These are phyloP conservation scores for Syncephalis fuscata DNA, from an alignment of 371 early-diverging fungal genomes.

Conservation along the genomic window DNA sequence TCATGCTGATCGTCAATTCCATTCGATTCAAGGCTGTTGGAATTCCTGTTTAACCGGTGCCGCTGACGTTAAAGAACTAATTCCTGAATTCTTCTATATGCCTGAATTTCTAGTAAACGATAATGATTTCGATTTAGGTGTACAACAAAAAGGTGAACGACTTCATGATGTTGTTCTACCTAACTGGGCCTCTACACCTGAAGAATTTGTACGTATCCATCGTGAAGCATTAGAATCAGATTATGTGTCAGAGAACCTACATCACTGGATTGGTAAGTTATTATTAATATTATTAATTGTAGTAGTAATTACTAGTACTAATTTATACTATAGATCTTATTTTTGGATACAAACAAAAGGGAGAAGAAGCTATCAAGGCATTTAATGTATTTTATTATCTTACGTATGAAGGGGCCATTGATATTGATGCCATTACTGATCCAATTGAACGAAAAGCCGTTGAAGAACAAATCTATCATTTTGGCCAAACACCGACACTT, in stretches of 20 bases:
- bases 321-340: slow-evolving; percentile 33
- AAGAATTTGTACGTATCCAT: slow-evolving; percentile 48
- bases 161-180: slow-evolving; percentile 36
- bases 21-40: slow-evolving; percentile 19
- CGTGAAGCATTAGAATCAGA: slow-evolving; percentile 62
- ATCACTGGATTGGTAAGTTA: slow-evolving; percentile 46
- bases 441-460: slow-evolving; percentile 43
- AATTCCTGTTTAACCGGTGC: slow-evolving; percentile 18
- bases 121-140: slow-evolving; percentile 40
- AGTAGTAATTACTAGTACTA: neutral
- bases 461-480: slow-evolving; percentile 51
- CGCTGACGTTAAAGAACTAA: slow-evolving; percentile 58
- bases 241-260: slow-evolving; percentile 51
- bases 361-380: slow-evolving; percentile 57
- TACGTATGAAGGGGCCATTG: slow-evolving; percentile 52
- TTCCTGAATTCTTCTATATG: slow-evolving; percentile 58
- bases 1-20: slow-evolving; percentile 39
- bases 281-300: neutral
- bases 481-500: slow-evolving; percentile 55
- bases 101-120: slow-evolving; percentile 50
- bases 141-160: slow-evolving; percentile 11
- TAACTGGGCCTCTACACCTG: slow-evolving; percentile 43
- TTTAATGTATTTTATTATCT: slow-evolving; percentile 44
- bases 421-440: slow-evolving; percentile 40
- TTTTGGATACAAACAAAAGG: slow-evolving; percentile 58